phyloP scores from a whole-genome alignment of 2,329 filamentous ascomycete species.

The Rutstroemia sydowiana region DNA sequence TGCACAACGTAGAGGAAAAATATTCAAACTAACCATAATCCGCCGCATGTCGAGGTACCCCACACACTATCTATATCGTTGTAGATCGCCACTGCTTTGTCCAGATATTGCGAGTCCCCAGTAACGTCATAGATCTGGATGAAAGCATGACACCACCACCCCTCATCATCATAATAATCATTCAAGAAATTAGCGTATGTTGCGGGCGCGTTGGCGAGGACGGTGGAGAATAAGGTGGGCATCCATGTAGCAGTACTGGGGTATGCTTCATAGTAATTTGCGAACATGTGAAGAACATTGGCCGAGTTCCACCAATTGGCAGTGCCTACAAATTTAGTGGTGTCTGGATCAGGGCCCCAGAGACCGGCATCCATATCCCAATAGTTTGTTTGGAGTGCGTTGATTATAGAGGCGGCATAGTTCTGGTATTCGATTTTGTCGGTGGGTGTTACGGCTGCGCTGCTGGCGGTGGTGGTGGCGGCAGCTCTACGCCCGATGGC shows the following conservation, averaged over 20 bases:
- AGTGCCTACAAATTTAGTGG: slow-evolving; percentile 56
- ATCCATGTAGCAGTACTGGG: slow-evolving; percentile 9
- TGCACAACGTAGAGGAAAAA: background rate
- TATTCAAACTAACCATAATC: slow-evolving; percentile 36
- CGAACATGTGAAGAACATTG: slow-evolving; percentile 57
- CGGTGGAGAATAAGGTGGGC: slow-evolving; percentile 9
- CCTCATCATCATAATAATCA: slow-evolving; percentile 51
- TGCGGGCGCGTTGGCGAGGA: slow-evolving; percentile 21
- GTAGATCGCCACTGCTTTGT: slow-evolving; percentile 46
- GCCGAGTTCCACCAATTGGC: slow-evolving; percentile 70
- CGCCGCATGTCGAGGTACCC: slow-evolving; percentile 43
- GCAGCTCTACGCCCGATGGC: background rate
- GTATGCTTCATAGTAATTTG: slow-evolving; percentile 38
- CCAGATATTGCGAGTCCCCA: slow-evolving; percentile 43
- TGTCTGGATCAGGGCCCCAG: slow-evolving; percentile 42
- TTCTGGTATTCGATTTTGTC: slow-evolving; percentile 2
- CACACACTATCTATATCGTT: slow-evolving; percentile 47
- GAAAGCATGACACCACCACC: slow-evolving; percentile 58
- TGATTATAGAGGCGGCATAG: slow-evolving; percentile 5
- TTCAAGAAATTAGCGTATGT: slow-evolving; percentile 33
- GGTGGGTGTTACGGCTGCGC: background rate
- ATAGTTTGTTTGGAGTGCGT: slow-evolving; percentile 1
- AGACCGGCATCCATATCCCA: slow-evolving; percentile 53
- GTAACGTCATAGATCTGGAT: slow-evolving; percentile 51
- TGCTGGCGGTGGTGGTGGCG: too few relatives aligned